phyloP scores from a whole-genome alignment of 768 basidiomycete species.

The Lactarius hatsudake region DNA sequence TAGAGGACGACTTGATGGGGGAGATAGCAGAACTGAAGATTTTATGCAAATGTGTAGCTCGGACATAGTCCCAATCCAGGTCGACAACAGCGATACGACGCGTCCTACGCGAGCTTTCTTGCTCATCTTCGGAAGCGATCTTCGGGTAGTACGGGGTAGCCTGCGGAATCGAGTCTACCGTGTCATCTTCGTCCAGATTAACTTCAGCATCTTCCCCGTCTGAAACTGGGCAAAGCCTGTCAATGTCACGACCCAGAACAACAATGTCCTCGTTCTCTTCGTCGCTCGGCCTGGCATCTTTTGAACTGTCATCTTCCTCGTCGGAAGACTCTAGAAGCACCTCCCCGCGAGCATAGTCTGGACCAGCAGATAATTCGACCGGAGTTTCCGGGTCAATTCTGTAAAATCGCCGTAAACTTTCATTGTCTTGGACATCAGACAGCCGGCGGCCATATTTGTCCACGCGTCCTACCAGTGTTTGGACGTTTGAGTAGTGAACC shows the following conservation, averaged over 20 bases:
- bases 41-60: slow-evolving; percentile 85
- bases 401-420: slow-evolving; percentile 79
- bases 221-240: slow-evolving; percentile 41
- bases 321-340: slow-evolving; percentile 85
- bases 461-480: slow-evolving; percentile 44
- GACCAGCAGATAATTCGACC: slow-evolving; percentile 38
- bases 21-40: slow-evolving; percentile 88
- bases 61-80: slow-evolving; percentile 96
- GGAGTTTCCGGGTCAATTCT: slow-evolving; percentile 54
- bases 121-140: slow-evolving; percentile 35
- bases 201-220: slow-evolving; percentile 54
- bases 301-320: slow-evolving; percentile 50
- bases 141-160: slow-evolving; percentile 62
- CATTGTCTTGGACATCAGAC: slow-evolving; percentile 64
- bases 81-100: slow-evolving; percentile 87
- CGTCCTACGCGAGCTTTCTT: slow-evolving; percentile 48
- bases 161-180: slow-evolving; percentile 71
- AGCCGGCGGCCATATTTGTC: slow-evolving; percentile 89
- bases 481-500: neutral
- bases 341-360: slow-evolving; percentile 90
- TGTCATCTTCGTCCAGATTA: slow-evolving; percentile 75
- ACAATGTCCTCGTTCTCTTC: slow-evolving; percentile 52
- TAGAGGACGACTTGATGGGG: slow-evolving; percentile 43
- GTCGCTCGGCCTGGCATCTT: slow-evolving; percentile 34
- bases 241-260: slow-evolving; percentile 47